Percentiles rank a stretch among this genome's conserved stretches.
phyloP scores from a whole-genome alignment of 768 basidiomycete genomes.

The Phylloporus rhodoxanthus region DNA sequence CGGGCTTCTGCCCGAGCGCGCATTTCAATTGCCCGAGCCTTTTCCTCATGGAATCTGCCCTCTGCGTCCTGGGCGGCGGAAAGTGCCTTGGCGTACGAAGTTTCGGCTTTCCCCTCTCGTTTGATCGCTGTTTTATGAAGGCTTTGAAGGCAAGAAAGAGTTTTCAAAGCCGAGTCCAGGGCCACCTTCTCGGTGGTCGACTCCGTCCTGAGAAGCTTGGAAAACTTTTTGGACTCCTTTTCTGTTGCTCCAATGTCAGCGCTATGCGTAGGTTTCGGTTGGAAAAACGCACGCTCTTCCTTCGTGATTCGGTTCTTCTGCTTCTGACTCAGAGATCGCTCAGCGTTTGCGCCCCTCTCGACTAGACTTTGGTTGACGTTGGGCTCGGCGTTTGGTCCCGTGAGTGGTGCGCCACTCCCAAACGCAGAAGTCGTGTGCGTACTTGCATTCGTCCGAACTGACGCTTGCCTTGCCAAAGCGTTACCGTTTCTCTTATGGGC shows the following conservation, averaged over 20 bases:
- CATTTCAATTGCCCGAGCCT: constrained; percentile 47
- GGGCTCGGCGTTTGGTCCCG: constrained; percentile 41
- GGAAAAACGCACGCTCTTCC: constrained; percentile 40
- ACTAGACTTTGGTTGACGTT: constrained; percentile 37
- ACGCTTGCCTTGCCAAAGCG: constrained; percentile 14
- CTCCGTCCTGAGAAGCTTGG: constrained; percentile 67
- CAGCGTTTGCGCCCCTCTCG: constrained; percentile 42
- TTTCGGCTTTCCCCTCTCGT: constrained; percentile 56
- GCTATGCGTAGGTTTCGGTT: background rate
- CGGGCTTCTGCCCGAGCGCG: constrained; percentile 42
- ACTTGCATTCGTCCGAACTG: constrained; percentile 21
- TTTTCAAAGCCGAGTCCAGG: constrained; percentile 53
- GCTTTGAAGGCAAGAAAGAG: constrained; percentile 61
- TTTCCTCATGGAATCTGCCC: constrained; percentile 54
- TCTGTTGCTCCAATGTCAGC: constrained; percentile 29
- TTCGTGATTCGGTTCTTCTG: constrained; percentile 49
- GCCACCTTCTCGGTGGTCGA: constrained; percentile 62
- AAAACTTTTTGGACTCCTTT: constrained; percentile 54
- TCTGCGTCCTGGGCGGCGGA: constrained; percentile 58
- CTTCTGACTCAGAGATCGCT: constrained; percentile 42
- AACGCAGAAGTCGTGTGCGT: constrained; percentile 33
- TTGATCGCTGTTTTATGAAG: constrained; percentile 64
- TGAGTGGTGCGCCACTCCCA: constrained; percentile 49
- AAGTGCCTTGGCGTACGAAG: constrained; percentile 48
- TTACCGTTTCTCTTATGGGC: background rate